Evolutionary conservation across 306 rosid species (phyloP).

Genomic region (Vigna angularis): DNA sequence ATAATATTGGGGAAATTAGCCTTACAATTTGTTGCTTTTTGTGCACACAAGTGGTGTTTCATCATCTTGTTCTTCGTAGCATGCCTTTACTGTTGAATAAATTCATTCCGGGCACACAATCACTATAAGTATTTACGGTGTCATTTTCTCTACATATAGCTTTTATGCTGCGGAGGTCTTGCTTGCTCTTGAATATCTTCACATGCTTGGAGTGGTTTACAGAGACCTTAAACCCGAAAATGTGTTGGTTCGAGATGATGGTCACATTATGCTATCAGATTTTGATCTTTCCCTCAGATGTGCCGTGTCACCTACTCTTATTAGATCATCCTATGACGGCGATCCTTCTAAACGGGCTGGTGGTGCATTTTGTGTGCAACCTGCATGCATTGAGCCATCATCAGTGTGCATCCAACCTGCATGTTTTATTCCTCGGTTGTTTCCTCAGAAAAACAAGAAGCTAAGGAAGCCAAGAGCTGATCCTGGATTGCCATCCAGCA

Average conservation of each 20-base stretch:
- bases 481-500: conserved; percentile 61
- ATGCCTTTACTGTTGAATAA: conserved; percentile 7
- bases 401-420: conserved; percentile 96
- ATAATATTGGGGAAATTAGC: not conserved
- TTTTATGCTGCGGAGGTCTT: conserved; percentile 99
- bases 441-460: conserved; percentile 88
- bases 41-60: not conserved
- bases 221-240: conserved; percentile 98
- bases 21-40: not conserved
- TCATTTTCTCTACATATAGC: conserved; percentile 55
- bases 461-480: conserved; percentile 69
- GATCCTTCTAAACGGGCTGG: conserved; percentile 86
- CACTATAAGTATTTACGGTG: conserved; percentile 16
- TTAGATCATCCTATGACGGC: conserved; percentile 67
- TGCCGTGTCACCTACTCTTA: conserved; percentile 83
- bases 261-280: conserved; percentile 99
- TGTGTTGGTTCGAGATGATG: conserved; percentile 97
- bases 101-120: not conserved
- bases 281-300: conserved; percentile 97
- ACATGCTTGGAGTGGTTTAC: conserved; percentile 99
- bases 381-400: conserved; percentile 93
- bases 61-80: not conserved
- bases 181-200: conserved; percentile 95
- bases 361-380: conserved; percentile 95
- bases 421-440: conserved; percentile 83